Base-by-base conservation (phyloP, 108 stramenopile genomes). In the Nitzschia putrida region DNA sequence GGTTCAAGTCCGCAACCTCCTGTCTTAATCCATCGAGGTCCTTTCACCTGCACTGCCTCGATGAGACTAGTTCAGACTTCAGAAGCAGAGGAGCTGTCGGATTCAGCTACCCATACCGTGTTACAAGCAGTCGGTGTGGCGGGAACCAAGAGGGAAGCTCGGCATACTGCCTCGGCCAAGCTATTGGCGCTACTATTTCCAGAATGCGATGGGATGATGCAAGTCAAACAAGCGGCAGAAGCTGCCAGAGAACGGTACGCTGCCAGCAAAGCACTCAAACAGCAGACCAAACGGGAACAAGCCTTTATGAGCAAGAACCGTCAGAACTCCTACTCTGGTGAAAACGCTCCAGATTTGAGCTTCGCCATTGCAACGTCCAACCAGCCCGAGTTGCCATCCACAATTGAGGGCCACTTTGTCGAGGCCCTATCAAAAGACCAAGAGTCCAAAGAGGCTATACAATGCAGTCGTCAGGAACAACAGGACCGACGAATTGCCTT, bases 161-260 rank as follows among this genome's bases (percentile, higher is more conserved):
- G 88, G 44, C 88, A 94, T 66, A 78, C 76, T 54, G 89, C 92
- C 4, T 89, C 88, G n/a, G 88, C 88, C 0, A 87, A 89, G 58
- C 60, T 94, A 41, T 72, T 94, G 63, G 83, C 88, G 8, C 59
- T 83, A 61, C 64, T 94, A 10, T 94, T 94, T 71, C 93, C 93
- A 3, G 82, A 88, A 58, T 94, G 90, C 53, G 69, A 75, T 16
- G 82, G 78, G 7, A 83, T 91, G 77, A 85, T 81, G 24, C 81
- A 91, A 51, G 93, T 91, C 18, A 94, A 90, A 81, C 81, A 86
- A 59, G 88, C 87, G 37, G 93, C 93, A 11, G 93, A 94, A 70
- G 82, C 82, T 14, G 85, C 81, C 11, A 75, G 89, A 13, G 86
- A 89, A 68, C 69, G 68, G 24, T 92, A 89, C 67, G 86, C 88